These are phyloP conservation scores for Glaciozyma antarctica DNA, from an alignment of 768 basidiomycete species.

Conservation along the genomic window DNA sequence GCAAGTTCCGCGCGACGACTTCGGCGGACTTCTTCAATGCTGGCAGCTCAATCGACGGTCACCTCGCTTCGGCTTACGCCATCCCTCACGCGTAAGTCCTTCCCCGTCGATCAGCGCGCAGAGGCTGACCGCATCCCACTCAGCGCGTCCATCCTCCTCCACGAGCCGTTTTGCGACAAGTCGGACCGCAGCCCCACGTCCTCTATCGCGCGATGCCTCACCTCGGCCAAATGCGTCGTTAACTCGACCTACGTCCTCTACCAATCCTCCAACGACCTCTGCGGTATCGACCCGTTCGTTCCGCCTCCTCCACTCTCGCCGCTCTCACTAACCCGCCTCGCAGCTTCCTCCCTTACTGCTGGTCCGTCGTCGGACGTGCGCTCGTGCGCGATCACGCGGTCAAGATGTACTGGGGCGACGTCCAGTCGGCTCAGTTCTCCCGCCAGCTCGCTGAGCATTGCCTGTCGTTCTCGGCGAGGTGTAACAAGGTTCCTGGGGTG, in stretches of 20 bases:
- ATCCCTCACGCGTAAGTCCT: conserved; percentile 25
- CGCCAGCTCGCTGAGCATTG: conserved; percentile 17
- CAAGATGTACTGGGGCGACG: conserved; percentile 14
- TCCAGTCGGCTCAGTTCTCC: conserved; percentile 5
- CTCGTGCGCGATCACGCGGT: conserved; percentile 27
- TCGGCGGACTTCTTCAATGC: conserved; percentile 20
- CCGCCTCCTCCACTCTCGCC: neutral
- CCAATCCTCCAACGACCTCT: conserved; percentile 18
- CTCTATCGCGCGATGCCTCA: conserved; percentile 17
- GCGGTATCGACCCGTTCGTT: conserved; percentile 23
- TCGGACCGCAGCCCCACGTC: conserved; percentile 15
- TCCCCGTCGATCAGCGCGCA: neutral
- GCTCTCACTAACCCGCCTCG: neutral
- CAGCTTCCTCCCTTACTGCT: conserved; percentile 26
- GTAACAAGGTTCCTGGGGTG: conserved; percentile 1
- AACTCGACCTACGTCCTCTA: conserved; percentile 23
- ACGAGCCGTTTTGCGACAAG: conserved; percentile 23
- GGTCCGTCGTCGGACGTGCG: conserved; percentile 18
- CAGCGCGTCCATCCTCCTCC: conserved; percentile 28
- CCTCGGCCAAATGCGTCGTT: conserved; percentile 25
- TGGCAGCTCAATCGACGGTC: conserved; percentile 16
- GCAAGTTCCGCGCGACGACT: conserved; percentile 21
- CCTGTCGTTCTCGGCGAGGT: conserved; percentile 12
- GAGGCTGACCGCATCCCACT: neutral
- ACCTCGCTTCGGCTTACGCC: conserved; percentile 20